Base-by-base conservation (phyloP, 768 basidiomycete species). In the Leccinum subgranulosum region DNA sequence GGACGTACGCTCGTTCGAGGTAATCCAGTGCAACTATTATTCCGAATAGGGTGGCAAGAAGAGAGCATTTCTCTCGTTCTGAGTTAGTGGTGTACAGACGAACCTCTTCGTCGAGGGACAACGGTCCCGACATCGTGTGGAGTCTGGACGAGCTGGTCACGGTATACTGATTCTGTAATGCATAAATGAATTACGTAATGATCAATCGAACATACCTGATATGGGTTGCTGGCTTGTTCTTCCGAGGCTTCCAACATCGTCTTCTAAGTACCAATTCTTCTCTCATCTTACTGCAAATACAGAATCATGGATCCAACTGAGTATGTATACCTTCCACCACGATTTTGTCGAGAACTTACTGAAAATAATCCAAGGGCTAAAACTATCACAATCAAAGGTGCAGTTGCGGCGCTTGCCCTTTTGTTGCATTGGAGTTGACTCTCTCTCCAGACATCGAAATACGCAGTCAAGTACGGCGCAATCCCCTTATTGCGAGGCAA, bases 1-100 rank as follows among this genome's bases (percentile, higher is more conserved):
- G 84, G 41, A 98, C 88, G 73, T 96, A 98, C 1, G 94, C 96
- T 43, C 94, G 82, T 72, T 99, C 96, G 23, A 98, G 87, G 69
- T 95, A 98, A 66, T 98, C 94, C 11, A 99, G 77, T 3, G 90
- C 84, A 48, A 95, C 88, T 57, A 97, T 84, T 65, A 99, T 91
- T 8, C 92, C 90, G 65, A 90, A 99, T 6, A 99, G 78, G 4
- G 93, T 98, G 0, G 92, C 89, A 17, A 94, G 79, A 11, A 90
- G 87, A 67, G 89, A 94, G 65, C 87, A 88, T 66, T 86, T 87
- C 69, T 98, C 97, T 51, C 96, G 79, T 66, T 97, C 94, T 7
- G 90, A 81, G 67, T 96, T 96, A 28, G 84, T 92, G 14, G 82
- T 85, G 77, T 92, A 92, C 12, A 97, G 77, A 33, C 95, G 83